phyloP scores from a whole-genome alignment of 305 asterid species.

The Fraxinus platypoda region DNA sequence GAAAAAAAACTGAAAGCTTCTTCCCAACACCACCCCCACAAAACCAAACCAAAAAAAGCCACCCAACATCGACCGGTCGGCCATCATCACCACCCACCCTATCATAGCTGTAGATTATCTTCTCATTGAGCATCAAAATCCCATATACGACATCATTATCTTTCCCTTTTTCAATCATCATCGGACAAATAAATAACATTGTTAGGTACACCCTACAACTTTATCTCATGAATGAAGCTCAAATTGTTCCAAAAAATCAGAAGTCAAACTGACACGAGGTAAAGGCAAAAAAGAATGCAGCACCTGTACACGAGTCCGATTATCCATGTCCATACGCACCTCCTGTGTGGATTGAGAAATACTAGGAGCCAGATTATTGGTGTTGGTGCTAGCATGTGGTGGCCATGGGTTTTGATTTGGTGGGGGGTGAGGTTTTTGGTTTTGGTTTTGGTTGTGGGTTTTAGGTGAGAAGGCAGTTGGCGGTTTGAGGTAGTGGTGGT shows the following conservation, averaged over 20 bases:
- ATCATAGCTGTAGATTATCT: not conserved
- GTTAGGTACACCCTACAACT: not conserved
- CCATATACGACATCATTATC: not conserved
- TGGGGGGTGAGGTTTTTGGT: no score
- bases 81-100: no score
- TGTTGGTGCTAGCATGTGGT: no score
- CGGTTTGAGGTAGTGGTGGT: no score
- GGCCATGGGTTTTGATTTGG: no score
- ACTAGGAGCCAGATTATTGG: not conserved
- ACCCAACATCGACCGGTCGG: no score
- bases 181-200: conserved; percentile 47
- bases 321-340: conserved; percentile 9
- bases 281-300: not conserved
- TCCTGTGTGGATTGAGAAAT: conserved; percentile 13
- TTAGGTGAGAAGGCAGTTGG: no score
- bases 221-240: conserved; percentile 29
- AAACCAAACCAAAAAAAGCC: no score
- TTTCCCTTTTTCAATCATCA: conserved; percentile 23
- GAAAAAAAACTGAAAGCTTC: no score
- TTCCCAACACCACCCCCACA: no score
- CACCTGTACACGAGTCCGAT: not conserved
- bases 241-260: conserved; percentile 19
- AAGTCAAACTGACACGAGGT: conserved; percentile 19
- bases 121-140: not conserved
- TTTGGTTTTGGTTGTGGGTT: no score